Conservation (phyloP, 345 rosid species). For the Gossypium turneri region DNA sequence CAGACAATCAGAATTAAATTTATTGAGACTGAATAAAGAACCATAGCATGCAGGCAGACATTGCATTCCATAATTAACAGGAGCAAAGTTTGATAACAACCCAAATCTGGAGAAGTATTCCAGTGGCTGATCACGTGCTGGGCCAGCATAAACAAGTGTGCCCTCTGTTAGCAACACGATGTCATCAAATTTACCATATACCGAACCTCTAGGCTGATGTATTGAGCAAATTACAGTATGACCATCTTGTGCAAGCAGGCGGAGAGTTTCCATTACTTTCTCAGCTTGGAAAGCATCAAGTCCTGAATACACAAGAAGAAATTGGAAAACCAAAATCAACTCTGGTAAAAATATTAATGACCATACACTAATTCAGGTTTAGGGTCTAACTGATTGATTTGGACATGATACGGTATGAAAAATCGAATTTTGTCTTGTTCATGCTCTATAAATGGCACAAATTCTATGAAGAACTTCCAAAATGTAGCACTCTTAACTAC, state of each 20-base stretch:
- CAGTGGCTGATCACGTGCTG: constrained; percentile 76
- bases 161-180: constrained; percentile 82
- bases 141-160: constrained; percentile 78
- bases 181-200: constrained; percentile 85
- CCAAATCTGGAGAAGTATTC: constrained; percentile 78
- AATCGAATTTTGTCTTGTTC: neutral
- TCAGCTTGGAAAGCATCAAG: constrained; percentile 99
- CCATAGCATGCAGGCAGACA: neutral
- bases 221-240: constrained; percentile 97
- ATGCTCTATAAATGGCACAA: neutral
- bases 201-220: constrained; percentile 97
- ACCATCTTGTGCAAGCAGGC: constrained; percentile 82
- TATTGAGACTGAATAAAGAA: neutral
- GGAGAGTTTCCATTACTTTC: constrained; percentile 92
- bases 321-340: constrained; percentile 9
- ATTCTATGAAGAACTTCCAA: neutral
- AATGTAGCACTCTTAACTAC: neutral
- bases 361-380: neutral
- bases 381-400: neutral
- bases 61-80: constrained; percentile 6
- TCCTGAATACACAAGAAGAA: constrained; percentile 45
- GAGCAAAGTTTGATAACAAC: constrained; percentile 39
- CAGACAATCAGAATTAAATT: neutral
- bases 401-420: neutral
- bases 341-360: constrained; percentile 7